phyloP scores from a whole-genome alignment of 441 rosid species.

The Pelargonium citronellum region DNA sequence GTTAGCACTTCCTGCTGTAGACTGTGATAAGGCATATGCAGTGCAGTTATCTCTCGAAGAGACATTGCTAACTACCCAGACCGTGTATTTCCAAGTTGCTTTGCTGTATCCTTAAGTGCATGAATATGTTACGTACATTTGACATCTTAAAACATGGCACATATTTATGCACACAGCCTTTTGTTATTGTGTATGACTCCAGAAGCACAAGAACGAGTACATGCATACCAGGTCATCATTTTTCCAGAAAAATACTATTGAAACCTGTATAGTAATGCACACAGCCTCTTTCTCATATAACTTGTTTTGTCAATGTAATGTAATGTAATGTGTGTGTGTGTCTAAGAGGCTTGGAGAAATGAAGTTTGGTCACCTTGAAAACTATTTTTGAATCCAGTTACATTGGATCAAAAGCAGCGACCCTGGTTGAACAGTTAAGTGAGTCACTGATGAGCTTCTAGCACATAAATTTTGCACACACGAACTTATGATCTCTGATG shows the following conservation, averaged over 20 bases:
- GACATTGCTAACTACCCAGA: conserved; percentile 75
- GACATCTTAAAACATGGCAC: not conserved
- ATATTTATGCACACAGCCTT: not conserved
- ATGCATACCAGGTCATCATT: conserved; percentile 1
- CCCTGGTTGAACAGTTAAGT: not conserved
- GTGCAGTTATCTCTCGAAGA: conserved; percentile 94
- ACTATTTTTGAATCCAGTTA: too few relatives aligned
- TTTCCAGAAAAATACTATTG: not conserved
- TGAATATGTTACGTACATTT: not conserved
- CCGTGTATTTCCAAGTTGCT: conserved; percentile 95
- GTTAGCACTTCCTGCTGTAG: conserved; percentile 95
- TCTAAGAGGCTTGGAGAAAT: too few relatives aligned
- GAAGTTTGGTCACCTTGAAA: too few relatives aligned
- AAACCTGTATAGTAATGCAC: not conserved
- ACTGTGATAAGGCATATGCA: conserved; percentile 99
- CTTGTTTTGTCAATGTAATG: not conserved
- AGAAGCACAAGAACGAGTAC: not conserved
- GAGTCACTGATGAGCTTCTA: not conserved
- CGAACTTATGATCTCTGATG: not conserved
- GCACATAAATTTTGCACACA: not conserved
- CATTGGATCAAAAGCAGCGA: too few relatives aligned
- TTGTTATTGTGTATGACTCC: too few relatives aligned
- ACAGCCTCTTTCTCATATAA: not conserved
- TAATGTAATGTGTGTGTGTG: too few relatives aligned
- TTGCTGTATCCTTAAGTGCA: conserved; percentile 80